Conservation (phyloP, 352 stramenopile species). For the Pythium chondricola region DNA sequence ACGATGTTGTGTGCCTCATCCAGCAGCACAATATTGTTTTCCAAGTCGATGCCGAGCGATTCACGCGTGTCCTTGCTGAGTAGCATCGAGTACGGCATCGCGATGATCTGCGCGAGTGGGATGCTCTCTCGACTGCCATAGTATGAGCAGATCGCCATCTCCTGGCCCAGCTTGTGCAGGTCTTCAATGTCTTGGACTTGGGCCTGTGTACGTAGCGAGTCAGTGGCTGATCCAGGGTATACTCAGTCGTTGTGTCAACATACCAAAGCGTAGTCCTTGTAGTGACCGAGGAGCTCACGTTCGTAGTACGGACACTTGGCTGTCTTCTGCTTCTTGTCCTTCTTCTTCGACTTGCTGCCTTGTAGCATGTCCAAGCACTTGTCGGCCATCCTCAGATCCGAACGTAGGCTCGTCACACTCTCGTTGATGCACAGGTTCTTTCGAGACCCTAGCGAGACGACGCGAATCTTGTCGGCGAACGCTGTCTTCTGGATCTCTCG, state of each 20-base stretch:
- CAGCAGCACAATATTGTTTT: slow-evolving; percentile 93
- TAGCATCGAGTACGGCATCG: slow-evolving; percentile 92
- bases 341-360: slow-evolving; percentile 43
- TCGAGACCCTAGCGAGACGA: slow-evolving; percentile 75
- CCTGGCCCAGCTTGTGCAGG: slow-evolving; percentile 82
- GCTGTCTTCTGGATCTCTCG: slow-evolving; percentile 80
- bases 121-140: slow-evolving; percentile 92
- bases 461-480: slow-evolving; percentile 64
- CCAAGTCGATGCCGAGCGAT: slow-evolving; percentile 82
- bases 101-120: slow-evolving; percentile 83
- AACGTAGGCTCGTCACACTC: slow-evolving; percentile 51
- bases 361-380: slow-evolving; percentile 86
- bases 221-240: too few species aligned
- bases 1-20: slow-evolving; percentile 99
- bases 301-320: slow-evolving; percentile 82
- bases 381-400: slow-evolving; percentile 78
- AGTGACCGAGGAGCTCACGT: slow-evolving; percentile 59
- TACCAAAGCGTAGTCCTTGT: slow-evolving; percentile 77
- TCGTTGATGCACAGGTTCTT: slow-evolving; percentile 84
- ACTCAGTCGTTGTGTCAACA: slow-evolving; percentile 8
- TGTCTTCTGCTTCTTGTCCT: slow-evolving; percentile 36
- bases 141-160: slow-evolving; percentile 95
- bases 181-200: slow-evolving; percentile 96
- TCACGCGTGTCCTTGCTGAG: slow-evolving; percentile 88
- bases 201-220: slow-evolving; percentile 31